Conservation (phyloP, 148 eudicot species). For the Rhododendron simsii region DNA sequence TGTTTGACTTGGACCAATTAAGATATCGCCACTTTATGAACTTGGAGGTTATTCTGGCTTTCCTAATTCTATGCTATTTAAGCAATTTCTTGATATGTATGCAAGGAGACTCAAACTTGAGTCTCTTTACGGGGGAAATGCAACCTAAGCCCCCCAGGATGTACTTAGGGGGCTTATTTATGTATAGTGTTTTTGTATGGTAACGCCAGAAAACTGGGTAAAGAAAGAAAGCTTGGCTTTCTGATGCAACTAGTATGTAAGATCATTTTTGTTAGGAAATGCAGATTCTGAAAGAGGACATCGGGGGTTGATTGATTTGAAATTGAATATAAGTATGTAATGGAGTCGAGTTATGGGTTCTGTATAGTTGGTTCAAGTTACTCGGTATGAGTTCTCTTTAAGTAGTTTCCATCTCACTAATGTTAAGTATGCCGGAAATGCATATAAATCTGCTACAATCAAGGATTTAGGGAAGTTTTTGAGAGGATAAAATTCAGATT, state of each 20-base stretch:
- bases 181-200: not conserved
- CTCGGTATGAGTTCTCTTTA: not conserved
- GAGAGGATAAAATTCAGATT: not conserved
- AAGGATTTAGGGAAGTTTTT: not conserved
- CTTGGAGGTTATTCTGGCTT: not conserved
- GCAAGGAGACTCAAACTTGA: not conserved
- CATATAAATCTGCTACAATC: not conserved
- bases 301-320: not conserved
- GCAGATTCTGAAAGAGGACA: not conserved
- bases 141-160: not conserved
- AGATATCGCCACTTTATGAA: not conserved
- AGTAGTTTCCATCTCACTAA: not conserved
- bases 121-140: not conserved
- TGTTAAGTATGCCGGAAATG: not conserved
- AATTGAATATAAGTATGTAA: not conserved
- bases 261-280: not conserved
- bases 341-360: not conserved
- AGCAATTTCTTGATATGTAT: not conserved
- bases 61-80: not conserved
- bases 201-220: not conserved
- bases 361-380: not conserved
- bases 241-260: not conserved
- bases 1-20: not conserved
- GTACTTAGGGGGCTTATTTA: not conserved
- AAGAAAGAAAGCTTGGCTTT: not conserved